Evolutionary conservation across 768 basidiomycete genomes (phyloP), one percentile per base, ranked within the genome.

Genomic region (Austroboletus festivus): DNA sequence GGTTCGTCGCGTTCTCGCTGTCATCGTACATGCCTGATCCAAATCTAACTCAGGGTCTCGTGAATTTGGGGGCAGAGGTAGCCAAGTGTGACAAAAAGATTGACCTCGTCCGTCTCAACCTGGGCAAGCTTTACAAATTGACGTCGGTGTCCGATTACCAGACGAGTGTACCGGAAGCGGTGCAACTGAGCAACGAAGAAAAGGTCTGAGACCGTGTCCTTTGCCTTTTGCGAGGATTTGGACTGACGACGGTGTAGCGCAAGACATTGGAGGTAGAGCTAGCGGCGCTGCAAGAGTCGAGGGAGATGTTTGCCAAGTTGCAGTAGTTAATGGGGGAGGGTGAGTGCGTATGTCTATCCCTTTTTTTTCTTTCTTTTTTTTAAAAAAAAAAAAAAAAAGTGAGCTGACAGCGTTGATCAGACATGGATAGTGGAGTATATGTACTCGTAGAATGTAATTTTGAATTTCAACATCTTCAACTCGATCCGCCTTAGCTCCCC

Each of bases 21-120:
- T n/a, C n/a, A n/a, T 15, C 28, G 28, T 28, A 12, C 28, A 12
- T n/a, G 0, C 13, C 1, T 38, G 15, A 33, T 31, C 23, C 42
- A 48, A 10, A 39, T 40, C 23, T 16, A 39, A 11, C 42, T 15
- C 56, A 96, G 93, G 93, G 94, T 21, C 82, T 94, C 35, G 85
- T 99, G 16, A 87, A 98, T 68, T 71, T 95, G 6, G 85, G 91
- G 39, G 81, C 79, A 2, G 95, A 98, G 69, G 87, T 96, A 38
- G 73, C 79, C 34, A 97, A 94, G 68, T 84, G 86, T 52, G 82
- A 91, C 62, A 97, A 96, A 80, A 96, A 94, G 69, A 77, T 89
- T 3, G 80, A 85, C 33, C 71, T 93, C 10, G 83, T 81, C 2
- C 73, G 76, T 44, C 53, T 88, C 43, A 85, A 81, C 55, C 70